A percentile compares a stretch with the other conserved stretches of the same genome.
phyloP scores from a whole-genome alignment of 1,284 basidiomycete genomes.

The Ceratobasidium sp. region DNA sequence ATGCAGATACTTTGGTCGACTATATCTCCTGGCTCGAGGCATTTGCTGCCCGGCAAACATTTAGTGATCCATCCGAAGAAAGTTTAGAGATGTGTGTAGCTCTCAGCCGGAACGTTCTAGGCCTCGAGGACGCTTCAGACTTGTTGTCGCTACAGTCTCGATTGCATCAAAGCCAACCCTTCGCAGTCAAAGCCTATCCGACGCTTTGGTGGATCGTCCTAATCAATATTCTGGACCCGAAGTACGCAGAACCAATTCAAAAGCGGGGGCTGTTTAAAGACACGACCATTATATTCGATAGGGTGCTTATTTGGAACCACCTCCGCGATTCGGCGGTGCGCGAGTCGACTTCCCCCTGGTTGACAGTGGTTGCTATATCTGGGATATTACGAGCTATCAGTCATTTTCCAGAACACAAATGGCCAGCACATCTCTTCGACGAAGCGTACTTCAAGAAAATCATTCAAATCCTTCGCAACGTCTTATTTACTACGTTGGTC shows the following conservation, averaged over 20 bases:
- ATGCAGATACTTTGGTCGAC: background rate
- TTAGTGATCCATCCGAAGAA: background rate
- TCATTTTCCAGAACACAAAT: background rate
- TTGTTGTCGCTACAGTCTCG: no score
- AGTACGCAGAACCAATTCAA: no score
- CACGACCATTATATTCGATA: background rate
- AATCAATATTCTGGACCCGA: background rate
- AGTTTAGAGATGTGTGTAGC: background rate
- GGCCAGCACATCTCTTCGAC: background rate
- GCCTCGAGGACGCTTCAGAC: background rate
- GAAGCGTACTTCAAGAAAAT: background rate
- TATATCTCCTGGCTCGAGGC: background rate
- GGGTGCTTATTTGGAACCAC: background rate
- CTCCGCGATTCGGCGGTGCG: slow-evolving; percentile 5
- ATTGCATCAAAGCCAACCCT: background rate
- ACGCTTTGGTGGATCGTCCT: slow-evolving; percentile 4
- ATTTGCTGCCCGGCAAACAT: background rate
- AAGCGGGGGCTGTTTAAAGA: no score
- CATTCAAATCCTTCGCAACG: background rate
- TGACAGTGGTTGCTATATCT: background rate
- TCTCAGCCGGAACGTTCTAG: background rate
- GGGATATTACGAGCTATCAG: slow-evolving; percentile 4
- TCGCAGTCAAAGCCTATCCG: background rate
- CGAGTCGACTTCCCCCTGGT: background rate
- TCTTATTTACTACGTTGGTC: background rate